These are phyloP conservation scores for Nicotiana benthamiana DNA, from an alignment of 257 asterid genomes.

Conservation along the genomic window DNA sequence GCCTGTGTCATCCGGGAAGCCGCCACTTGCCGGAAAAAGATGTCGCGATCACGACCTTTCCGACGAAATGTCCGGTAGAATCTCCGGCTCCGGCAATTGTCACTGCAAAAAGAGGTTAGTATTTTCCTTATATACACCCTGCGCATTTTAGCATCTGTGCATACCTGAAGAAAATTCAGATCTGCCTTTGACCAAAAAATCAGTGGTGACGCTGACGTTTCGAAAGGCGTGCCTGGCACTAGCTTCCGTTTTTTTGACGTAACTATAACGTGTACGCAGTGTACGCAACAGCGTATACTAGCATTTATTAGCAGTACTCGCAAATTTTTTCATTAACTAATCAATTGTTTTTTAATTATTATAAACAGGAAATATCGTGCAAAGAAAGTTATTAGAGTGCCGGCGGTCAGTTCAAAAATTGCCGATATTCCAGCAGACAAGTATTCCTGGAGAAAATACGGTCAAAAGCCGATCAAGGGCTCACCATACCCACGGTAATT, in stretches of 20 bases:
- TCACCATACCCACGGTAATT: slow-evolving; percentile 31
- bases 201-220: not conserved
- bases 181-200: not conserved
- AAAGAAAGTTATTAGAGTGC: slow-evolving; percentile 32
- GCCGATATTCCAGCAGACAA: slow-evolving; percentile 41
- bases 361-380: slow-evolving; percentile 23
- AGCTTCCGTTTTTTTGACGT: not conserved
- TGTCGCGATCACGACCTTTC: slow-evolving; percentile 64
- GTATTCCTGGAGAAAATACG: slow-evolving; percentile 40
- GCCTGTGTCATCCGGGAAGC: slow-evolving; percentile 44
- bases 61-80: slow-evolving; percentile 43
- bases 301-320: not conserved
- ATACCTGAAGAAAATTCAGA: not conserved
- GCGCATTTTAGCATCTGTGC: not conserved
- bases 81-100: slow-evolving; percentile 47
- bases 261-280: not conserved
- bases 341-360: not conserved
- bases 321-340: not conserved
- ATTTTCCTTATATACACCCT: too few relatives aligned
- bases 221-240: not conserved
- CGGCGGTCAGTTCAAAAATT: slow-evolving; percentile 33
- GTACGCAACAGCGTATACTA: too few relatives aligned
- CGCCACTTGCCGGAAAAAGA: slow-evolving; percentile 56
- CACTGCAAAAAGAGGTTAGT: slow-evolving; percentile 68
- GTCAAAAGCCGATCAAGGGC: slow-evolving; percentile 38